Evolutionary conservation across 2,329 filamentous ascomycete genomes (phyloP).

Genomic region (Nannizzia gypsea): DNA sequence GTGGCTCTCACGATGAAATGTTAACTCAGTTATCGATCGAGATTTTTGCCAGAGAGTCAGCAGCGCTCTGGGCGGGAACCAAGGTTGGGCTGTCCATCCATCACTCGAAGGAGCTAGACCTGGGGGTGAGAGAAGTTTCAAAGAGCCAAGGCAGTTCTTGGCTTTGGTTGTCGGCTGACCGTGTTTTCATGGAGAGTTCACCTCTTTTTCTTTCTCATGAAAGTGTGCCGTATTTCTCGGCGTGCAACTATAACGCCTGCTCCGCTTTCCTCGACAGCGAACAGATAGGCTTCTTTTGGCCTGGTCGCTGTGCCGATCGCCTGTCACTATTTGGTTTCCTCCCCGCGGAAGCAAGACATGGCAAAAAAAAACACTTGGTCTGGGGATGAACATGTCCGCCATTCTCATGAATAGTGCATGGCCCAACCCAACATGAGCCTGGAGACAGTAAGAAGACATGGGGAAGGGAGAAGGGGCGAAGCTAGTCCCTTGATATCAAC

Average conservation of each 20-base stretch:
- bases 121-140: background rate
- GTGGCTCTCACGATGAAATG: background rate
- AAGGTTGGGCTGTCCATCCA: background rate
- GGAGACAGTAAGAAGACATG: background rate
- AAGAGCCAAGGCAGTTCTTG: slow-evolving; percentile 5
- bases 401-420: background rate
- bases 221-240: slow-evolving; percentile 11
- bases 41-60: background rate
- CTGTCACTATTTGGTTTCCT: background rate
- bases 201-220: background rate
- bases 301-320: background rate
- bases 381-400: background rate
- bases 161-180: slow-evolving; percentile 7
- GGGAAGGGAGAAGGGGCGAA: background rate
- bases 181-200: slow-evolving; percentile 4
- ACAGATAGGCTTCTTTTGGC: background rate
- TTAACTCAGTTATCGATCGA: background rate
- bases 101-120: slow-evolving; percentile 4
- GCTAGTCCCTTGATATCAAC: background rate
- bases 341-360: background rate
- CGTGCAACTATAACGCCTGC: slow-evolving; percentile 24
- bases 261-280: slow-evolving; percentile 23
- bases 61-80: background rate
- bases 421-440: background rate
- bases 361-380: background rate